Percentiles rank a stretch among this genome's conserved stretches.
Evolutionary conservation across 2,329 filamentous ascomycete genomes (phyloP).

Genomic region (Fusarium anguioides): DNA sequence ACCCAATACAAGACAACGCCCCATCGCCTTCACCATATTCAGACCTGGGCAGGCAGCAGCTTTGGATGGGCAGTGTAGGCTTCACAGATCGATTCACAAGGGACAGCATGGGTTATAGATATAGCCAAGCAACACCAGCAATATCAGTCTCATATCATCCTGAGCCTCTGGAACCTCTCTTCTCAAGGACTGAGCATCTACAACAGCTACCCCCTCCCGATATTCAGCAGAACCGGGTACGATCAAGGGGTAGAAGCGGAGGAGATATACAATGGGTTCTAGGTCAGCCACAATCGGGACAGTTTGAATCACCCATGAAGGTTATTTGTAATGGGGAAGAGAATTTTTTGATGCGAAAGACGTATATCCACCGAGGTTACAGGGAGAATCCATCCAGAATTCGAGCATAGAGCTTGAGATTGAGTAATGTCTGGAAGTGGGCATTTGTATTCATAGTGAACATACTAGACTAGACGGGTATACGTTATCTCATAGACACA

Average conservation of each 20-base stretch:
- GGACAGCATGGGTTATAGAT: conserved; percentile 20
- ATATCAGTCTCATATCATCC: not conserved
- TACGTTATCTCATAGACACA: conserved; percentile 9
- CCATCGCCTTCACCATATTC: conserved; percentile 1
- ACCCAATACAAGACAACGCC: not conserved
- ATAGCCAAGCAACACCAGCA: not conserved
- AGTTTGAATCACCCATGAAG: not conserved
- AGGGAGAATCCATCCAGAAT: not conserved
- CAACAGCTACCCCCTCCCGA: not conserved
- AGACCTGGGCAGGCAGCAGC: not conserved
- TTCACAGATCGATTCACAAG: conserved; percentile 28
- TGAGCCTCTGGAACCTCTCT: conserved; percentile 35
- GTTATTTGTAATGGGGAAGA: not conserved
- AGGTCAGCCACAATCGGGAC: not conserved
- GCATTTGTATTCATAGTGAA: not conserved
- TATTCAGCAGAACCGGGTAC: not conserved
- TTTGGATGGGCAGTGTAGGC: conserved; percentile 38
- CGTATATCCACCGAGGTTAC: not conserved
- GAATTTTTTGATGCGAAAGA: not conserved
- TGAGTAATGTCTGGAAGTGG: not conserved
- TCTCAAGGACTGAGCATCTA: not conserved
- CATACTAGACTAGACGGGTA: not conserved
- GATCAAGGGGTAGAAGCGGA: not conserved
- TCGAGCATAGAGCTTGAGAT: not conserved
- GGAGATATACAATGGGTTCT: not conserved